phyloP scores from a whole-genome alignment of 2,329 filamentous ascomycete species.

The Ascochyta viciae-villosae region DNA sequence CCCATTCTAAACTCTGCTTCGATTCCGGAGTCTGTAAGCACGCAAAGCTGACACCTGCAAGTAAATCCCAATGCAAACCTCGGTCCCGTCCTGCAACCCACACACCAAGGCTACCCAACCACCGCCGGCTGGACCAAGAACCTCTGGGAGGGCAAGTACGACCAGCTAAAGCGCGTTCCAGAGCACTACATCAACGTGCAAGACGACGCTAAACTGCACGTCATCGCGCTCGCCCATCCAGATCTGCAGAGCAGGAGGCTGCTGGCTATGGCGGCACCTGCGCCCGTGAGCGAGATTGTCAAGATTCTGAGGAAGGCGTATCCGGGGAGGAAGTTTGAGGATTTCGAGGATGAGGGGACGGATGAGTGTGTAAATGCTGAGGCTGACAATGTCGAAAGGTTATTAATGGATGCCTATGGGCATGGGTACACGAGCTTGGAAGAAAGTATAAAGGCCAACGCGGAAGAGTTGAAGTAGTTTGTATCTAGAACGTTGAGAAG shows the following conservation, averaged over 20 bases:
- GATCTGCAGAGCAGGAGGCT: conserved; percentile 59
- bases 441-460: conserved; percentile 25
- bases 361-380: conserved; percentile 21
- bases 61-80: conserved; percentile 46
- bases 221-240: conserved; percentile 58
- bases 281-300: conserved; percentile 57
- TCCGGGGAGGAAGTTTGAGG: conserved; percentile 49
- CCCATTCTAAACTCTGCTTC: too few species aligned
- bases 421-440: conserved; percentile 38
- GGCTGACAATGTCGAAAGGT: conserved; percentile 32
- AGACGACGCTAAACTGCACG: conserved; percentile 57
- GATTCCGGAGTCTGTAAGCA: too few species aligned
- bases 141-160: conserved; percentile 41
- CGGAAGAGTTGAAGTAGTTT: background rate
- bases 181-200: conserved; percentile 24
- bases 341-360: conserved; percentile 27
- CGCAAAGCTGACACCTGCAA: too few species aligned
- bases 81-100: conserved; percentile 44
- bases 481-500: background rate
- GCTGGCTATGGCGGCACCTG: conserved; percentile 60
- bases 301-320: conserved; percentile 47
- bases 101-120: conserved; percentile 43
- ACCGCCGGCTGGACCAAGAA: conserved; percentile 36
- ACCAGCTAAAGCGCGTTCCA: conserved; percentile 21
- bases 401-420: conserved; percentile 39